Evolutionary conservation across 2,329 filamentous ascomycete genomes (phyloP).

Genomic region (Elsinoe arachidis): DNA sequence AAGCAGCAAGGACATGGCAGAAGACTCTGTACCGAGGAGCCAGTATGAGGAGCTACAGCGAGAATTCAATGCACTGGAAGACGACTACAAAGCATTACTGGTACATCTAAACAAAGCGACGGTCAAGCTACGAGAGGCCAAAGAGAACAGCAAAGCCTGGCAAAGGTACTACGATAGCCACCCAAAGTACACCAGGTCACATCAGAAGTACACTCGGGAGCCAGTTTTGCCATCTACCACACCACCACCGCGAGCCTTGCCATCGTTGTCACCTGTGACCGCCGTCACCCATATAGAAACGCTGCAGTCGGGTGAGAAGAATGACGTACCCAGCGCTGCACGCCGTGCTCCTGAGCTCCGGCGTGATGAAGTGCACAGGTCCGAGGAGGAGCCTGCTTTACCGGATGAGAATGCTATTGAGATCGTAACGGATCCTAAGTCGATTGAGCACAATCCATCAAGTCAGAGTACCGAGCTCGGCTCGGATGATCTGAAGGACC

Average conservation of each 20-base stretch:
- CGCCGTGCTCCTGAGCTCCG: no score
- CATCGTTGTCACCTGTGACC: no score
- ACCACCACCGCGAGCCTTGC: no score
- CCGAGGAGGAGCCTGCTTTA: no score
- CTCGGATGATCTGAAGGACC: conserved; percentile 32
- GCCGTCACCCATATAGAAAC: no score
- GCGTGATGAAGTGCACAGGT: no score
- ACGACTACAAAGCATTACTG: conserved; percentile 9
- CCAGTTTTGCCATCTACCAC: no score
- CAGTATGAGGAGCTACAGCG: conserved; percentile 8
- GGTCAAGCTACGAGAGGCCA: conserved; percentile 8
- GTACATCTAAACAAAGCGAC: conserved; percentile 12
- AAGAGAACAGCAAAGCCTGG: conserved; percentile 22
- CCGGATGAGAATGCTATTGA: no score
- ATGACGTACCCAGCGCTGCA: no score
- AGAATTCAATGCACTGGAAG: conserved; percentile 11
- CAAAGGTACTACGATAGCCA: conserved; percentile 29
- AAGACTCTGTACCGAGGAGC: background rate
- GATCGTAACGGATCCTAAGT: background rate
- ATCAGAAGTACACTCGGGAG: background rate
- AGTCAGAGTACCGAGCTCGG: conserved; percentile 26
- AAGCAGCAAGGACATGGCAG: no score
- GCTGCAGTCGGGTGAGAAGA: no score
- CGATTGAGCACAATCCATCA: background rate
- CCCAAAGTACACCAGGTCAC: conserved; percentile 19